These are phyloP conservation scores for Phaeotremella skinneri DNA, from an alignment of 768 basidiomycete genomes.

Conservation along the genomic window DNA sequence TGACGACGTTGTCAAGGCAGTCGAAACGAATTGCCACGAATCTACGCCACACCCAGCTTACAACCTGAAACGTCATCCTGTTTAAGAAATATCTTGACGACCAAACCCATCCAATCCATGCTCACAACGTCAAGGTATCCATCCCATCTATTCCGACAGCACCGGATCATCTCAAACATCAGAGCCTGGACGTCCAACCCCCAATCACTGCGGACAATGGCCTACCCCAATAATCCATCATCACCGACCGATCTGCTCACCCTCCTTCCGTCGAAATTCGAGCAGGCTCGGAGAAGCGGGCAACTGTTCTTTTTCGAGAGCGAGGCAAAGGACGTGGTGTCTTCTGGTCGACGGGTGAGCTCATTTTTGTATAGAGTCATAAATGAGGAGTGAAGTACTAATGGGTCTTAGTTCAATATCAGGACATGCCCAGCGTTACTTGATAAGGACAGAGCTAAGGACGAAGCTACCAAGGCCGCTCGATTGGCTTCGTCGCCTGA, in stretches of 20 bases:
- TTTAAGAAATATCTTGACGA: too few relatives aligned
- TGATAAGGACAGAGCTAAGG: slow-evolving; percentile 62
- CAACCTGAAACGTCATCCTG: too few relatives aligned
- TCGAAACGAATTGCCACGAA: too few relatives aligned
- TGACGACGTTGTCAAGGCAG: too few relatives aligned
- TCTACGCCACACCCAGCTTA: too few relatives aligned
- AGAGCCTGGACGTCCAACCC: too few relatives aligned
- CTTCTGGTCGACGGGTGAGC: slow-evolving; percentile 65
- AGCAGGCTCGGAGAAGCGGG: slow-evolving; percentile 54
- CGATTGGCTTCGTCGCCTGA: slow-evolving; percentile 45
- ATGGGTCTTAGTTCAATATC: slow-evolving; percentile 69
- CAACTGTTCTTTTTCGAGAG: slow-evolving; percentile 80
- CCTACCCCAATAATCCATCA: slow-evolving; percentile 28
- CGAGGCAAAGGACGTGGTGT: slow-evolving; percentile 61
- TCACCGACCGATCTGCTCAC: slow-evolving; percentile 38
- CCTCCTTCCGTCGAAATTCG: slow-evolving; percentile 42
- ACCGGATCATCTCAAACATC: too few relatives aligned
- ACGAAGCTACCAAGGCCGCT: slow-evolving; percentile 54
- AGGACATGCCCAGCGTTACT: slow-evolving; percentile 79
- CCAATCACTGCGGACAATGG: too few relatives aligned
- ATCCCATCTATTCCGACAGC: too few relatives aligned
- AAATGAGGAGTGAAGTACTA: background rate
- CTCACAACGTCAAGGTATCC: too few relatives aligned
- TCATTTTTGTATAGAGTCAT: background rate
- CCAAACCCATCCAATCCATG: too few relatives aligned